These are phyloP conservation scores for Digitaria exilis DNA, from an alignment of 202 grass and related monocot genomes.

Conservation along the genomic window DNA sequence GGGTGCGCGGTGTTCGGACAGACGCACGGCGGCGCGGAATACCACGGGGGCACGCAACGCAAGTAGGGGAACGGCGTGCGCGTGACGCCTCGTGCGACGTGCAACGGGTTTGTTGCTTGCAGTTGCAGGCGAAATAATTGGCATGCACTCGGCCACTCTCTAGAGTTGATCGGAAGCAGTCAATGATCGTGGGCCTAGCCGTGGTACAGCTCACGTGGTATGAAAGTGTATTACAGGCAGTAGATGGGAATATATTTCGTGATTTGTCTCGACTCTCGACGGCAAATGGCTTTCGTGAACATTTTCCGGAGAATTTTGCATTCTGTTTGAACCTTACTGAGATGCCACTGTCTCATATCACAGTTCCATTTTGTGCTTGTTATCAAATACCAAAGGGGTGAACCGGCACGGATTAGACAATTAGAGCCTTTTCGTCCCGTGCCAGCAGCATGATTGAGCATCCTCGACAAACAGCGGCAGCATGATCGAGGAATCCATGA, in stretches of 20 bases:
- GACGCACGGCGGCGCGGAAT: neutral
- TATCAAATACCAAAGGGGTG: neutral
- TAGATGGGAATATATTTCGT: neutral
- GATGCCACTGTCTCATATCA: no score
- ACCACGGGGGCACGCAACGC: neutral
- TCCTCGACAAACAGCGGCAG: neutral
- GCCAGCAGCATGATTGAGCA: neutral
- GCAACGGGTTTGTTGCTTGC: conserved; percentile 17
- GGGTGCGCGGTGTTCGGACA: conserved; percentile 29
- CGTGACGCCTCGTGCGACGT: conserved; percentile 29
- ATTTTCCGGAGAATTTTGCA: neutral
- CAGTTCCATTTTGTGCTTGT: neutral
- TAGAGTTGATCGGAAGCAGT: neutral
- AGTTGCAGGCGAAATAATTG: conserved; percentile 29
- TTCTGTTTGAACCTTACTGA: no score
- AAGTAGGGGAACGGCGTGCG: conserved; percentile 30
- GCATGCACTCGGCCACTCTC: neutral
- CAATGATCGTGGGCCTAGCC: conserved; percentile 28
- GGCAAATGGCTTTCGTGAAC: neutral
- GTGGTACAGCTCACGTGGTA: conserved; percentile 4
- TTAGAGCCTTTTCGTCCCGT: neutral
- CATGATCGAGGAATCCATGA: neutral
- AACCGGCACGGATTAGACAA: neutral
- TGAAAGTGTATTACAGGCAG: neutral
- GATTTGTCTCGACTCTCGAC: neutral